A percentile compares a stretch with the other conserved stretches of the same genome.
phyloP scores from a whole-genome alignment of 495 filamentous ascomycete genomes.

The Immersiella caudata region DNA sequence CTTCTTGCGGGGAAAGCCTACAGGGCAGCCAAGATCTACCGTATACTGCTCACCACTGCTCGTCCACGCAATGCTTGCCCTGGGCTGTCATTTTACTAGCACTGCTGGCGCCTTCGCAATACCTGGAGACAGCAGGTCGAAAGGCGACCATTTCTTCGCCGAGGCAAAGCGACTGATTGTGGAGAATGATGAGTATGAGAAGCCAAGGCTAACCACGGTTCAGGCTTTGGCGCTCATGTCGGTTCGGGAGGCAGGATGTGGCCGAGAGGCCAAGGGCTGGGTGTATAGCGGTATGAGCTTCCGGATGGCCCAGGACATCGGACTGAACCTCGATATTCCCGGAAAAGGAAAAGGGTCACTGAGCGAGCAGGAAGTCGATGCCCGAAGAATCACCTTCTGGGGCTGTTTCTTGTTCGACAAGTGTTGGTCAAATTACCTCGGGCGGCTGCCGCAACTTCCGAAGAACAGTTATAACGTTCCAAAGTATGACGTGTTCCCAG shows the following conservation, averaged over 20 bases:
- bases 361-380: slow-evolving; percentile 84
- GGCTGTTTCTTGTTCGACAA: slow-evolving; percentile 99
- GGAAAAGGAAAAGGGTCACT: slow-evolving; percentile 59
- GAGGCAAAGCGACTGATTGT: slow-evolving; percentile 90
- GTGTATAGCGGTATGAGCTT: slow-evolving; percentile 98
- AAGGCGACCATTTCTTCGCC: slow-evolving; percentile 95
- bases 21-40: slow-evolving; percentile 48
- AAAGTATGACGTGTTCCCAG: slow-evolving; percentile 88
- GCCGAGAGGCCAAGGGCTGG: slow-evolving; percentile 93
- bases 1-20: slow-evolving; percentile 66
- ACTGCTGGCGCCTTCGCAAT: slow-evolving; percentile 68
- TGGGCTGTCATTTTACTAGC: slow-evolving; percentile 95
- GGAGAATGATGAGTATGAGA: slow-evolving; percentile 92
- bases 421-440: slow-evolving; percentile 98
- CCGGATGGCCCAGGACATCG: slow-evolving; percentile 95
- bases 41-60: slow-evolving; percentile 86
- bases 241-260: slow-evolving; percentile 93
- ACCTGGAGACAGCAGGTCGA: slow-evolving; percentile 74
- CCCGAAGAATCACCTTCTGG: slow-evolving; percentile 91
- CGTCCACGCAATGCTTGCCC: slow-evolving; percentile 93
- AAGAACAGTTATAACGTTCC: slow-evolving; percentile 76
- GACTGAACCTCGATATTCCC: slow-evolving; percentile 82
- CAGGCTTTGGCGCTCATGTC: slow-evolving; percentile 96
- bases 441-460: slow-evolving; percentile 85
- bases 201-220: slow-evolving; percentile 86